Evolutionary conservation across 441 rosid species (phyloP).

Genomic region (Mallotus repandus): DNA sequence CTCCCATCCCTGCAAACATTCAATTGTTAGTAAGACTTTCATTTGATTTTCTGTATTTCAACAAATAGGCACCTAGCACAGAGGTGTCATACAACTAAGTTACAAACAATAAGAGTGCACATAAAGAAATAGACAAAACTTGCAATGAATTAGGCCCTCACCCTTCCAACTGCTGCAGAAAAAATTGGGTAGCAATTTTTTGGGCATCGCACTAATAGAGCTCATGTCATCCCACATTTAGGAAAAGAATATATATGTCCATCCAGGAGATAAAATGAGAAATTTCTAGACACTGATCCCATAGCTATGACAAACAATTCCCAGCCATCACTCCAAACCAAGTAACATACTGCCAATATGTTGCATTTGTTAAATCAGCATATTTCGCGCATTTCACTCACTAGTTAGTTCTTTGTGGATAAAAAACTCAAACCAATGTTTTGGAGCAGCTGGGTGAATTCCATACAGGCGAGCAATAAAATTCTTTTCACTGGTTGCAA

Average conservation of each 20-base stretch:
- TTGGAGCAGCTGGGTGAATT: slow-evolving; percentile 62
- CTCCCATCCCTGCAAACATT: not conserved
- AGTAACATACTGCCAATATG: not conserved
- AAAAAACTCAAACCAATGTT: slow-evolving; percentile 51
- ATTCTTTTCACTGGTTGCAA: slow-evolving; percentile 63
- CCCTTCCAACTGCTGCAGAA: not conserved
- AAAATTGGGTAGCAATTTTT: not conserved
- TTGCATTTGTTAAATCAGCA: not conserved
- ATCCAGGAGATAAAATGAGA: not conserved
- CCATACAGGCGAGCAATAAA: slow-evolving; percentile 47
- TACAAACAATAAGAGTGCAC: not conserved
- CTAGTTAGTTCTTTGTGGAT: slow-evolving; percentile 24
- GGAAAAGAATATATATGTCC: not conserved
- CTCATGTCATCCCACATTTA: not conserved
- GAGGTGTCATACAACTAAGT: not conserved
- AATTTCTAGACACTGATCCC: not conserved
- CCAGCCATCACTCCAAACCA: not conserved
- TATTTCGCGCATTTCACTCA: not conserved
- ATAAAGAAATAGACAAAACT: not conserved
- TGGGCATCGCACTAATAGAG: not conserved
- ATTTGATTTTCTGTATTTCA: too few species aligned
- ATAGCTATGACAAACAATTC: not conserved
- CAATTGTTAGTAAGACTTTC: not conserved
- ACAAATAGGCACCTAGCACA: not conserved
- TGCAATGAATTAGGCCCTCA: not conserved